Percentiles rank a stretch among this genome's conserved stretches.
Evolutionary conservation across 2,329 filamentous ascomycete species (phyloP).

Genomic region (Gaeumannomyces tritici): DNA sequence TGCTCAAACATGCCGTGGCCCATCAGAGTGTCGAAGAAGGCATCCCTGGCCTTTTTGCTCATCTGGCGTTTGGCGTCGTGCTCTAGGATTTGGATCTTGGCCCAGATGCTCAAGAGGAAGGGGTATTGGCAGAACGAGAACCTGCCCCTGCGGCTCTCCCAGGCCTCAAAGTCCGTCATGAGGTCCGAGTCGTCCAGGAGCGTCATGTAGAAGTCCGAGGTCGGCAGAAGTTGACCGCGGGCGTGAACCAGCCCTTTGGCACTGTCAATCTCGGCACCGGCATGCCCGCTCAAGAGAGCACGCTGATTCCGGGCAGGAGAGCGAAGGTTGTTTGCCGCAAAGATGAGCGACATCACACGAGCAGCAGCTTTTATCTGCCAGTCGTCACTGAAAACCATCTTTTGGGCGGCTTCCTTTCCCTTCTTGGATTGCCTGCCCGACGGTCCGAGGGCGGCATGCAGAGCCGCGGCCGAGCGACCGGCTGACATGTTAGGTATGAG

Average conservation of each 20-base stretch:
- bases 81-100: slow-evolving; percentile 84
- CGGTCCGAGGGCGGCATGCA: slow-evolving; percentile 66
- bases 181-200: slow-evolving; percentile 81
- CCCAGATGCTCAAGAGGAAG: slow-evolving; percentile 83
- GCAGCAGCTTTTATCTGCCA: slow-evolving; percentile 83
- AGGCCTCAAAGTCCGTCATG: slow-evolving; percentile 75
- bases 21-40: slow-evolving; percentile 84
- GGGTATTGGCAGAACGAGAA: slow-evolving; percentile 91
- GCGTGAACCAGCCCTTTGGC: slow-evolving; percentile 30
- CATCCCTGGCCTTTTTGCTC: slow-evolving; percentile 78
- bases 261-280: slow-evolving; percentile 15
- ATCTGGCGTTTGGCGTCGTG: slow-evolving; percentile 83
- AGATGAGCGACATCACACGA: slow-evolving; percentile 70
- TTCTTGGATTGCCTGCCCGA: slow-evolving; percentile 30
- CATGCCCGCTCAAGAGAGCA: background rate
- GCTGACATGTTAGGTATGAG: slow-evolving; percentile 65
- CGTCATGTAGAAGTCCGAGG: slow-evolving; percentile 80
- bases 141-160: slow-evolving; percentile 65
- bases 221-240: slow-evolving; percentile 62
- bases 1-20: slow-evolving; percentile 64
- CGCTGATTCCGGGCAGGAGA: slow-evolving; percentile 20
- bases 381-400: slow-evolving; percentile 64
- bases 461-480: slow-evolving; percentile 55
- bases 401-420: slow-evolving; percentile 43
- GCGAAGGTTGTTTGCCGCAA: slow-evolving; percentile 63